Evolutionary conservation across 2,329 filamentous ascomycete genomes (phyloP).

Genomic region (Phoma sp.): DNA sequence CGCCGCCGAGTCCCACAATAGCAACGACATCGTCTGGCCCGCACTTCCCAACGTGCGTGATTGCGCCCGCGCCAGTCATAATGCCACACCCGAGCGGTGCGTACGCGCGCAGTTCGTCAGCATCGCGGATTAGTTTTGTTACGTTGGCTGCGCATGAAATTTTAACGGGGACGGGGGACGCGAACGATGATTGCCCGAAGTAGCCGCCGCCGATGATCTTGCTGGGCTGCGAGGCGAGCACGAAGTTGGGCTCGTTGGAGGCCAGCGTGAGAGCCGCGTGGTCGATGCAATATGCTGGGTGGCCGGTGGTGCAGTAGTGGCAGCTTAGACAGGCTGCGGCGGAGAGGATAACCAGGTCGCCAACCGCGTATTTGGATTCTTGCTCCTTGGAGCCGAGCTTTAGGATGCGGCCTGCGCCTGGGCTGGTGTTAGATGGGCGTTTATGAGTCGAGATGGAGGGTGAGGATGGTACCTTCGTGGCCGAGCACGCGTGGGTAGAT

Average conservation of each 20-base stretch:
- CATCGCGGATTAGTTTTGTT: slow-evolving; percentile 44
- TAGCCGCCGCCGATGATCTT: slow-evolving; percentile 52
- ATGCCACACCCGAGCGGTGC: slow-evolving; percentile 57
- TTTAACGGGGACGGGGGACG: slow-evolving; percentile 50
- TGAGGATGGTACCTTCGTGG: slow-evolving; percentile 55
- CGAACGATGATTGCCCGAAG: slow-evolving; percentile 59
- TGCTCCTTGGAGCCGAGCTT: slow-evolving; percentile 49
- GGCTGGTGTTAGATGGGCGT: slow-evolving; percentile 1
- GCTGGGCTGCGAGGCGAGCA: slow-evolving; percentile 21
- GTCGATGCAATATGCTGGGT: slow-evolving; percentile 57
- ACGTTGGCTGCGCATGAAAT: slow-evolving; percentile 56
- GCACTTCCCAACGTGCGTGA: slow-evolving; percentile 49
- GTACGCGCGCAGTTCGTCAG: slow-evolving; percentile 53
- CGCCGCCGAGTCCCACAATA: slow-evolving; percentile 56
- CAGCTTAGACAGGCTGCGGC: slow-evolving; percentile 57
- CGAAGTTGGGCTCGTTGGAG: slow-evolving; percentile 56
- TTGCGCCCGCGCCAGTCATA: slow-evolving; percentile 55
- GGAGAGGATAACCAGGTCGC: slow-evolving; percentile 59
- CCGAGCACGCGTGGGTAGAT: slow-evolving; percentile 59
- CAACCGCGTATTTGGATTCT: slow-evolving; percentile 50
- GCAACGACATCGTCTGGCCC: slow-evolving; percentile 49
- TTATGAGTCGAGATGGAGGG: neutral
- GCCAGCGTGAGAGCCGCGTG: slow-evolving; percentile 40
- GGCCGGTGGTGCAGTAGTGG: slow-evolving; percentile 55
- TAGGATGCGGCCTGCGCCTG: slow-evolving; percentile 58